Conservation (phyloP, 345 rosid genomes). For the Sisymbrium irio region DNA sequence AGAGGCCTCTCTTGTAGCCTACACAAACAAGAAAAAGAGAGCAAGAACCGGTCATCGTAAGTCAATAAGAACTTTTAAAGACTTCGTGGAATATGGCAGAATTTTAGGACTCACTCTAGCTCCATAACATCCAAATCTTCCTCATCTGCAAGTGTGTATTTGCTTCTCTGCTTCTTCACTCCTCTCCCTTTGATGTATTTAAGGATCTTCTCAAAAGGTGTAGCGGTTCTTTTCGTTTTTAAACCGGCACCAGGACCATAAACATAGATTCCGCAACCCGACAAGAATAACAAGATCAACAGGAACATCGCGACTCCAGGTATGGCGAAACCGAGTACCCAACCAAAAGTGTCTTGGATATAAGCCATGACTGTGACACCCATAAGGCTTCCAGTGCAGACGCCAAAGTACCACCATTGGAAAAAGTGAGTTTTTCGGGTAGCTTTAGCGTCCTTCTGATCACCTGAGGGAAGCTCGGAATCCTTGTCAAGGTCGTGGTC, state of each 20-base stretch:
- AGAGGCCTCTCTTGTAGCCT: constrained; percentile 83
- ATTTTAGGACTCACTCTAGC: constrained; percentile 64
- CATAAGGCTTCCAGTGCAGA: constrained; percentile 78
- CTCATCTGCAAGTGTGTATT: constrained; percentile 40
- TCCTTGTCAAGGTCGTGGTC: constrained; percentile 43
- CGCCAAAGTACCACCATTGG: constrained; percentile 90
- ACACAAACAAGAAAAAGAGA: not conserved
- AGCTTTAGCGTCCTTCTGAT: constrained; percentile 43
- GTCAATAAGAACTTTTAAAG: not conserved
- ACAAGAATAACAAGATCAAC: constrained; percentile 46
- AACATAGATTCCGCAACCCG: constrained; percentile 54
- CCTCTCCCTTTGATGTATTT: constrained; percentile 41
- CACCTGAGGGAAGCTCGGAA: constrained; percentile 38
- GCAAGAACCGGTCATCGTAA: not conserved
- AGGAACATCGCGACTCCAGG: constrained; percentile 64
- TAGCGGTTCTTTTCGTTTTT: constrained; percentile 7
- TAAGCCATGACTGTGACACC: constrained; percentile 88
- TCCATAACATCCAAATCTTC: constrained; percentile 47
- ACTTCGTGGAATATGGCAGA: not conserved
- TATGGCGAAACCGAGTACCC: constrained; percentile 88
- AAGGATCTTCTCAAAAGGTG: constrained; percentile 33
- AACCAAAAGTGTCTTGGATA: constrained; percentile 83
- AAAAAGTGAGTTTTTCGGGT: constrained; percentile 62
- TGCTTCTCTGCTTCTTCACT: constrained; percentile 31
- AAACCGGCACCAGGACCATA: constrained; percentile 29